These are phyloP conservation scores for Thalassiosira livingstoniorum DNA, from an alignment of 352 stramenopile genomes.

Conservation along the genomic window DNA sequence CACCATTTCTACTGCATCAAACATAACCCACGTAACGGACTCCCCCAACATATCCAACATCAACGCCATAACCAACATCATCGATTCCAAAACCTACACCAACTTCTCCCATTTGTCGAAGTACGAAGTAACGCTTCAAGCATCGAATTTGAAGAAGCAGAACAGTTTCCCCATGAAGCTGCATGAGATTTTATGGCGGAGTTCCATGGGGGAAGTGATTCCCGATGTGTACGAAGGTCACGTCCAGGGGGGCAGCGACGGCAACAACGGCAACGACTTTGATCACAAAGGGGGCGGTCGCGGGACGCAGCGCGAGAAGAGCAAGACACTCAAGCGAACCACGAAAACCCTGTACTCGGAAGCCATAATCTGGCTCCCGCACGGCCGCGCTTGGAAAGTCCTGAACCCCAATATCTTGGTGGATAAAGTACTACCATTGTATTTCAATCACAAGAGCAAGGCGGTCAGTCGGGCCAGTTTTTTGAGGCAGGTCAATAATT, in stretches of 20 bases:
- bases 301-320: too few species aligned
- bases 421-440: not conserved
- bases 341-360: too few species aligned
- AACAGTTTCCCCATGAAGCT: constrained; percentile 1
- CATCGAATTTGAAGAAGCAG: not conserved
- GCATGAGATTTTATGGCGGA: constrained; percentile 9
- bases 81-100: not conserved
- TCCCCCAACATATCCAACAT: too few species aligned
- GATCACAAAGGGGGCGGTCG: too few species aligned
- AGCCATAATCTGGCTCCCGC: constrained; percentile 13
- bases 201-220: too few species aligned
- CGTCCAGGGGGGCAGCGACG: too few species aligned
- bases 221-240: too few species aligned
- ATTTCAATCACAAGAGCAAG: constrained; percentile 12
- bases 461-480: constrained; percentile 15
- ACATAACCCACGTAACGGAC: too few species aligned
- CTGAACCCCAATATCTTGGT: not conserved
- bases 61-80: too few species aligned
- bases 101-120: not conserved
- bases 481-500: constrained; percentile 30
- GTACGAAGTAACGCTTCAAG: constrained; percentile 1
- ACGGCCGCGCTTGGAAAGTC: constrained; percentile 8
- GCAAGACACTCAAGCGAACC: too few species aligned
- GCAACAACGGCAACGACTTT: too few species aligned
- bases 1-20: too few species aligned